A percentile compares a stretch with the other conserved stretches of the same genome.
phyloP scores from a whole-genome alignment of 208 protist genomes.

The Wallacemonas rigidus region DNA sequence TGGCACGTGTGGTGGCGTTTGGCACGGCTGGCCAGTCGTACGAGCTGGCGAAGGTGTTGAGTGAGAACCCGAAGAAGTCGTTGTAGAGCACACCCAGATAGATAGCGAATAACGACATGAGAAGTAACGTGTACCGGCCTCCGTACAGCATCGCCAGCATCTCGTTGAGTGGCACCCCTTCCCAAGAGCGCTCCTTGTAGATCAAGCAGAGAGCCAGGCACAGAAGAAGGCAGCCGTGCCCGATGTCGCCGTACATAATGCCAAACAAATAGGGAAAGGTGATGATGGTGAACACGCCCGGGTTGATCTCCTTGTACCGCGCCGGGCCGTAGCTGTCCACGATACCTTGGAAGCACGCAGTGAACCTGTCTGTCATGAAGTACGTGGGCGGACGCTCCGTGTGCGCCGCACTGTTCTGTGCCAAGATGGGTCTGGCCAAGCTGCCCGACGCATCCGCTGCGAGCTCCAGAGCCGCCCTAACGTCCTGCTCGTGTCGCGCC shows the following conservation, averaged over 20 bases:
- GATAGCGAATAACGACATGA: conserved; percentile 96
- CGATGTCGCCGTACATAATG: conserved; percentile 99
- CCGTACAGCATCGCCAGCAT: conserved; percentile 80
- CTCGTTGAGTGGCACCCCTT: conserved; percentile 77
- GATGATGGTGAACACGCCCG: conserved; percentile 96
- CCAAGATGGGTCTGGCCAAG: conserved; percentile 87
- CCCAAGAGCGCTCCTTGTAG: conserved; percentile 80
- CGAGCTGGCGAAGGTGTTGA: conserved; percentile 84
- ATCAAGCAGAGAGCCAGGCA: conserved; percentile 81
- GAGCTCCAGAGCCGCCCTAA: conserved; percentile 52
- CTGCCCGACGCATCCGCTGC: conserved; percentile 58
- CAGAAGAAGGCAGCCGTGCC: conserved; percentile 96
- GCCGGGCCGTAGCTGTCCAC: conserved; percentile 98
- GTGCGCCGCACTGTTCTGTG: conserved; percentile 42
- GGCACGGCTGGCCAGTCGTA: conserved; percentile 59
- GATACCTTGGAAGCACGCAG: conserved; percentile 95
- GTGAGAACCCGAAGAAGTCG: conserved; percentile 92
- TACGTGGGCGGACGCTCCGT: conserved; percentile 95
- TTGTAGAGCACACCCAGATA: conserved; percentile 99
- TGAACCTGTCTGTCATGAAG: conserved; percentile 97
- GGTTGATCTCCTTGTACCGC: conserved; percentile 93
- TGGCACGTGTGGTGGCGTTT: conserved; percentile 15
- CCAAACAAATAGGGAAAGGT: conserved; percentile 99
- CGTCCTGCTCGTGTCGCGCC: conserved; percentile 39
- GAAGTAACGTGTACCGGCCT: conserved; percentile 96